A percentile compares a stretch with the other conserved stretches of the same genome.
Evolutionary conservation across 352 stramenopile species (phyloP).

Genomic region (Globisporangium spinosum): DNA sequence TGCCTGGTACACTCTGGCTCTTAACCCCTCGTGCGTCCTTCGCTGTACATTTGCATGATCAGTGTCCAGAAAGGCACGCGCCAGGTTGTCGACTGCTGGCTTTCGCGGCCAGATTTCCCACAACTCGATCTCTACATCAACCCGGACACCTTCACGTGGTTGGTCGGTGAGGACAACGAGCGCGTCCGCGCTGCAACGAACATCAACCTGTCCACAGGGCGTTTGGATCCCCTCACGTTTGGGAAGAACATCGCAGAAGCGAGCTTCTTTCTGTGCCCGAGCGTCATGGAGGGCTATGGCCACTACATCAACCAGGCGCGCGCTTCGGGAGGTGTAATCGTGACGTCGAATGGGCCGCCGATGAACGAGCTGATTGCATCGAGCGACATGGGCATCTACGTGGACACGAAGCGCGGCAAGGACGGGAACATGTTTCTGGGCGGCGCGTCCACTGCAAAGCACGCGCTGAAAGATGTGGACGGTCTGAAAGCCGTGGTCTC

Average conservation of each 20-base stretch:
- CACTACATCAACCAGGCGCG: constrained; percentile 69
- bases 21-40: too few species aligned
- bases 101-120: constrained; percentile 31
- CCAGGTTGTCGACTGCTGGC: constrained; percentile 49
- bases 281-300: constrained; percentile 55
- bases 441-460: not conserved
- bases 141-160: constrained; percentile 25
- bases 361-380: constrained; percentile 60
- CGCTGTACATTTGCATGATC: too few species aligned
- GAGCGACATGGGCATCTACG: constrained; percentile 54
- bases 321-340: constrained; percentile 36
- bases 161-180: constrained; percentile 24
- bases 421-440: too few species aligned
- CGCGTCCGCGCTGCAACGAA: not conserved
- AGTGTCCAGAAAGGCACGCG: not conserved
- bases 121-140: constrained; percentile 40
- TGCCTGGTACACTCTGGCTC: too few species aligned
- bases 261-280: constrained; percentile 50
- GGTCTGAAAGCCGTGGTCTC: constrained; percentile 33
- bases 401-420: constrained; percentile 6
- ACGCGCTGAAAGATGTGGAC: constrained; percentile 26
- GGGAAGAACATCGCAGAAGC: constrained; percentile 37
- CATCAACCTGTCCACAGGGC: constrained; percentile 15
- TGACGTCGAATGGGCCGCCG: constrained; percentile 40
- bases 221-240: constrained; percentile 31